Evolutionary conservation across 1,284 basidiomycete species (phyloP).

Genomic region (Serendipita sp.): DNA sequence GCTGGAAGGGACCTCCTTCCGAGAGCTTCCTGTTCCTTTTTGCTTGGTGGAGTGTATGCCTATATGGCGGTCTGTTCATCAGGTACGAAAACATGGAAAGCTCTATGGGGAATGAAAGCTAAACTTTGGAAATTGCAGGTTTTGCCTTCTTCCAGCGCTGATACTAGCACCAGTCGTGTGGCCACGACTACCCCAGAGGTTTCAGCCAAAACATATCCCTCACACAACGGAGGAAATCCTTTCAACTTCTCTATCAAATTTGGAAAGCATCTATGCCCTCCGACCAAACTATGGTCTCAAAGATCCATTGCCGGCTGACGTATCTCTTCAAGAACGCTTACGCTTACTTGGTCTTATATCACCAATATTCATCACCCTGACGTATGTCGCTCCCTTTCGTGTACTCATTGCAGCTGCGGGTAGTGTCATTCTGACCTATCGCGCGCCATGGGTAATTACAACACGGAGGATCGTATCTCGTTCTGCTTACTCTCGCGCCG

Average conservation of each 20-base stretch:
- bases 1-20: neutral
- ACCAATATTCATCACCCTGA: conserved; percentile 43
- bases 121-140: neutral
- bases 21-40: neutral
- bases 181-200: neutral
- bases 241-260: neutral
- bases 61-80: neutral
- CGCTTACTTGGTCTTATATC: neutral
- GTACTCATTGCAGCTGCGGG: conserved; percentile 46
- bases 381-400: conserved; percentile 40
- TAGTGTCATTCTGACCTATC: conserved; percentile 42
- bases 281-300: neutral
- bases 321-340: neutral
- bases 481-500: conserved; percentile 35
- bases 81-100: neutral
- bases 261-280: neutral
- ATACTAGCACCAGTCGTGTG: neutral
- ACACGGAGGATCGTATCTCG: conserved; percentile 40
- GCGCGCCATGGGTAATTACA: conserved; percentile 47
- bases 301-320: neutral
- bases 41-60: neutral
- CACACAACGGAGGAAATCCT: neutral
- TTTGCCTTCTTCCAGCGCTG: neutral
- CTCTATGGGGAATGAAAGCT: neutral
- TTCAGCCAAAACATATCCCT: neutral